phyloP scores from a whole-genome alignment of 495 filamentous ascomycete species.

The Penicillium cosmopolitanum region DNA sequence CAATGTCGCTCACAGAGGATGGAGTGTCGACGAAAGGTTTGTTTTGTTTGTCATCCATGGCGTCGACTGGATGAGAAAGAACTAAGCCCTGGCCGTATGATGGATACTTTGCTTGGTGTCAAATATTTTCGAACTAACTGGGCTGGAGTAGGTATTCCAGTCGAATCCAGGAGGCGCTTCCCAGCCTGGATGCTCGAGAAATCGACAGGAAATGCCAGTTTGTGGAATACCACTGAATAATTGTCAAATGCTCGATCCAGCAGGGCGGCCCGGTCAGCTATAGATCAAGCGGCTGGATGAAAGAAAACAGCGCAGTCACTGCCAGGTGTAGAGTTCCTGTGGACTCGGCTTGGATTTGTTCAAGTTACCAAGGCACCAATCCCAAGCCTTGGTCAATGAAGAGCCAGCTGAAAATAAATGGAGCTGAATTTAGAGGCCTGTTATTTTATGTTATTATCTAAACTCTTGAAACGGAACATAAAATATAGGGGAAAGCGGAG shows the following conservation, averaged over 20 bases:
- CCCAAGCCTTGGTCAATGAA: background rate
- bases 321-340: background rate
- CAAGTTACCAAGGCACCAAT: background rate
- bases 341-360: background rate
- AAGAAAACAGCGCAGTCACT: background rate
- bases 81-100: background rate
- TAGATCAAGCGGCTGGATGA: background rate
- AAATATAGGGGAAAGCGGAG: background rate
- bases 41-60: conserved; percentile 13
- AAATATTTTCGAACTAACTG: background rate
- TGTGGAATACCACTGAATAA: too few species aligned
- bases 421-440: background rate
- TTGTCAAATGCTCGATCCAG: background rate
- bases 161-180: background rate
- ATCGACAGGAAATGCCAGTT: too few species aligned
- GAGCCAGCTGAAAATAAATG: background rate
- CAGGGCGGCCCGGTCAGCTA: background rate
- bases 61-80: background rate
- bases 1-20: conserved; percentile 49
- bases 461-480: background rate
- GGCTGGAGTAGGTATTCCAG: background rate
- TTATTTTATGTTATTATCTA: background rate
- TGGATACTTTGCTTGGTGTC: too few species aligned
- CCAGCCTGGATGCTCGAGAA: too few species aligned
- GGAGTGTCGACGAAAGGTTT: conserved; percentile 31